Base-by-base conservation (phyloP, 345 rosid species). In the Acer negundo region DNA sequence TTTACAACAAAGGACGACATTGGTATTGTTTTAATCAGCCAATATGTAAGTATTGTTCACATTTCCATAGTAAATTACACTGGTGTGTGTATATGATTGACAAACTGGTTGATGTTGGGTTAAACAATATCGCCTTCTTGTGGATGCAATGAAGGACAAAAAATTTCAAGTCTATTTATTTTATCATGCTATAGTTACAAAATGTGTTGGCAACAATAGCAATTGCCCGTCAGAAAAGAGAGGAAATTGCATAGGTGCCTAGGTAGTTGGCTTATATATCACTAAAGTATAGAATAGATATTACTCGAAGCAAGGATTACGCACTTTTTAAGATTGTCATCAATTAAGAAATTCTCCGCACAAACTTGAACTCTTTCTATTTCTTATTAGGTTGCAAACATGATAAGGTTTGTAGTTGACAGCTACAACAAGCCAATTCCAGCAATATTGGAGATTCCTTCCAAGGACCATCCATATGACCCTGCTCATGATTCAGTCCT, bases 1-100 rank as follows among this genome's bases (percentile, higher is more conserved):
- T 94, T 90, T 86, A 89, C 93, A 38, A 44, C 93, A 11, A 92
- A 88, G 77, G 95, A 91, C 66, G 98, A 94, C 67, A 87, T 94
- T 61, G 95, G 91, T 38, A 85, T 93, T 69, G 87, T 93, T 67
- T 81, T 93, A 75, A 89, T 93, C 78, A 89, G 95, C 80, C 98
- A 94, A 87, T 90, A 87, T 72, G 98, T 94, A 85, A 88, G 98
- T 89, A 19, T 84, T 69, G 12, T 23, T 40, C 70, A n/a, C 13
- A 3, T 26, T 63, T n/a, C 47, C 24, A 20, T 19, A 10, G 5
- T n/a, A 10, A 10, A 19, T 9, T 40, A 40, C 12, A 15, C 26
- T 7, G 22, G 12, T 26, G 73, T 3, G 61, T 22, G 7, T 70
- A 28, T 28, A 28, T 28, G 31, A 28, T 28, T 28, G 31, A 28